Percentiles rank a stretch among this genome's conserved stretches.
phyloP scores from a whole-genome alignment of 495 filamentous ascomycete species.

The Xanthoparmelia taractica region DNA sequence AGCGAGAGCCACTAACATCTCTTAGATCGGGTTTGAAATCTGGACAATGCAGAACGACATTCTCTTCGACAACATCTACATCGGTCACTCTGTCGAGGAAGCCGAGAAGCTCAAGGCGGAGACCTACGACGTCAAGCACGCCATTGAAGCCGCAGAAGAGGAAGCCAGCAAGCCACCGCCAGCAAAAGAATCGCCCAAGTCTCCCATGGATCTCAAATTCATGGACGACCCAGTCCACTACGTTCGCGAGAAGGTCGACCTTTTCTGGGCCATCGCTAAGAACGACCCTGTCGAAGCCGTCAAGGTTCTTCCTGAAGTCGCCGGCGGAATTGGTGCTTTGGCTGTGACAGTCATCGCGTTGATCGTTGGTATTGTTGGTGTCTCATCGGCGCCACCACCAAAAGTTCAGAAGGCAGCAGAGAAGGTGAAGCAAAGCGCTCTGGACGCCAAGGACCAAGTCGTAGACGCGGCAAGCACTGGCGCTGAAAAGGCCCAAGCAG shows the following conservation, averaged over 20 bases:
- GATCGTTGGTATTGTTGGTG: slow-evolving; percentile 49
- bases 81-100: slow-evolving; percentile 94
- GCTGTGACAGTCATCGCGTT: slow-evolving; percentile 61
- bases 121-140: slow-evolving; percentile 88
- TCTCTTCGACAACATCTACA: slow-evolving; percentile 99
- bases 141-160: slow-evolving; percentile 76
- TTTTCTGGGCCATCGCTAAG: slow-evolving; percentile 79
- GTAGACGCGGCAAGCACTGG: slow-evolving; percentile 60
- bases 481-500: slow-evolving; percentile 42
- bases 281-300: slow-evolving; percentile 82
- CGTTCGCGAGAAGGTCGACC: slow-evolving; percentile 83
- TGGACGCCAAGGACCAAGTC: slow-evolving; percentile 71
- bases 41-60: slow-evolving; percentile 99
- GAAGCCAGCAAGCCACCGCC: slow-evolving; percentile 74
- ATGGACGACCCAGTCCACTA: slow-evolving; percentile 84
- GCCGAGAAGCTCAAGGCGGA: slow-evolving; percentile 83
- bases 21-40: slow-evolving; percentile 90
- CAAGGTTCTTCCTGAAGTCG: slow-evolving; percentile 86
- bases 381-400: slow-evolving; percentile 47
- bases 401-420: slow-evolving; percentile 50
- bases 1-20: slow-evolving; percentile 27
- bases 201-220: slow-evolving; percentile 75
- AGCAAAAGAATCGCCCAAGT: slow-evolving; percentile 49
- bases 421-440: slow-evolving; percentile 66
- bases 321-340: slow-evolving; percentile 65